Evolutionary conservation across 2,329 filamentous ascomycete species (phyloP).

Genomic region (Clarireedia sp.): DNA sequence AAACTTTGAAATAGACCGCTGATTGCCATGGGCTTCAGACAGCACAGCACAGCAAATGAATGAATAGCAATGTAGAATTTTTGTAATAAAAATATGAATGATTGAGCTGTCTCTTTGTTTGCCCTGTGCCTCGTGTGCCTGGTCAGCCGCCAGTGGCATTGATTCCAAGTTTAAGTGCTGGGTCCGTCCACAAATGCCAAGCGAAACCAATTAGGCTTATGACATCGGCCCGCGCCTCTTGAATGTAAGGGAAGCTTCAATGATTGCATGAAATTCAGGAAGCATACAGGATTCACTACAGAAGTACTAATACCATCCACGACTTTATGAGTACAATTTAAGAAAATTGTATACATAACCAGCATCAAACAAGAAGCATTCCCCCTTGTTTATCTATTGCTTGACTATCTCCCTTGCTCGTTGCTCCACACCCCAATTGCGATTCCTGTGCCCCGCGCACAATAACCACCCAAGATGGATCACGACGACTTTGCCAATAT

Average conservation of each 20-base stretch:
- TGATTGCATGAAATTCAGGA: background rate
- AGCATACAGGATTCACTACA: background rate
- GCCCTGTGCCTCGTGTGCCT: no score
- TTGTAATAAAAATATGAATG: background rate
- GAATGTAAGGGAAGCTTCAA: slow-evolving; percentile 1
- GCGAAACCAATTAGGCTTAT: slow-evolving; percentile 2
- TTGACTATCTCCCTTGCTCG: no score
- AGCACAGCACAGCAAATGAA: background rate
- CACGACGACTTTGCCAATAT: slow-evolving; percentile 72
- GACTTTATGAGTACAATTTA: slow-evolving; percentile 3
- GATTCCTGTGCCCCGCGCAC: slow-evolving; percentile 14
- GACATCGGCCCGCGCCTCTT: slow-evolving; percentile 5
- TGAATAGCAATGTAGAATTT: background rate
- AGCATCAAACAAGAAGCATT: no score
- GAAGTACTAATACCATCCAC: background rate
- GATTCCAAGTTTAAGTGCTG: background rate
- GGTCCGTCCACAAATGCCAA: background rate
- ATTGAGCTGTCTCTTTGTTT: slow-evolving; percentile 1
- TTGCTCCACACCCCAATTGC: no score
- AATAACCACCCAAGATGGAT: slow-evolving; percentile 21
- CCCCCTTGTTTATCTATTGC: no score
- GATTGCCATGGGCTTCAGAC: slow-evolving; percentile 5
- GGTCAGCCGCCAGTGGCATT: background rate
- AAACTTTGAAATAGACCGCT: slow-evolving; percentile 5
- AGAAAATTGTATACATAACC: background rate